Percentiles rank a stretch among this genome's conserved stretches.
These are phyloP conservation scores for Neoboletus subvelutipes DNA, from an alignment of 768 basidiomycete genomes.

Conservation along the genomic window DNA sequence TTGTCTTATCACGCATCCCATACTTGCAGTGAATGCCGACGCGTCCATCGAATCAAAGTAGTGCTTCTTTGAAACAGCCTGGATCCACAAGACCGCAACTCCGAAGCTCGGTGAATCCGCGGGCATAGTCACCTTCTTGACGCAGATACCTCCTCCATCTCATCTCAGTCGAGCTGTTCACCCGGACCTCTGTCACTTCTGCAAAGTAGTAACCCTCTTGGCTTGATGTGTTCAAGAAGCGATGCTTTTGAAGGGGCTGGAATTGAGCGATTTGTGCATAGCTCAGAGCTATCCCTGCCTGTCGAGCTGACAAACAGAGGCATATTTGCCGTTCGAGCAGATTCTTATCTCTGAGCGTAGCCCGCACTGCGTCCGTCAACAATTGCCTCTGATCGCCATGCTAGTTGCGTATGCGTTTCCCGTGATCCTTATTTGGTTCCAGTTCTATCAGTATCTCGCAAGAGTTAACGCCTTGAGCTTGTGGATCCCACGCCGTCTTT, in stretches of 20 bases:
- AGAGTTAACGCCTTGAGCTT: too few relatives aligned
- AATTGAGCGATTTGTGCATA: not conserved
- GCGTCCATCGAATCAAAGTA: not conserved
- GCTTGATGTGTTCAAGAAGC: not conserved
- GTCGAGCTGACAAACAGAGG: constrained; percentile 1
- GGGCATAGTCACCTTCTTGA: not conserved
- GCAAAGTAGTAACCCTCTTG: not conserved
- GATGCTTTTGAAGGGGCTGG: not conserved
- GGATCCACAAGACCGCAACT: not conserved
- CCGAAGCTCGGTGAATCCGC: not conserved
- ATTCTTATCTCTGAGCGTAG: not conserved
- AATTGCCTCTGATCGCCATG: not conserved
- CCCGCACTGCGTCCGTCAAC: not conserved
- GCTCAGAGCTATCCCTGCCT: not conserved
- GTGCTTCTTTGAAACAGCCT: not conserved
- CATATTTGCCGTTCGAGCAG: constrained; percentile 4
- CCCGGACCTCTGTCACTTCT: not conserved
- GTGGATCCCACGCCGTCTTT: not conserved
- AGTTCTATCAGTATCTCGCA: too few relatives aligned
- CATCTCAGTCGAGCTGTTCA: not conserved
- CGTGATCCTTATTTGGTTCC: not conserved
- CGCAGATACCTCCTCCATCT: not conserved
- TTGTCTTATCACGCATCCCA: too few relatives aligned
- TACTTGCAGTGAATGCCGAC: too few relatives aligned
- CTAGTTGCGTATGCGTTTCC: not conserved